A percentile compares a stretch with the other conserved stretches of the same genome.
Evolutionary conservation across 139 green algal genomes (phyloP).

Genomic region (Chlamydomonas incerta): DNA sequence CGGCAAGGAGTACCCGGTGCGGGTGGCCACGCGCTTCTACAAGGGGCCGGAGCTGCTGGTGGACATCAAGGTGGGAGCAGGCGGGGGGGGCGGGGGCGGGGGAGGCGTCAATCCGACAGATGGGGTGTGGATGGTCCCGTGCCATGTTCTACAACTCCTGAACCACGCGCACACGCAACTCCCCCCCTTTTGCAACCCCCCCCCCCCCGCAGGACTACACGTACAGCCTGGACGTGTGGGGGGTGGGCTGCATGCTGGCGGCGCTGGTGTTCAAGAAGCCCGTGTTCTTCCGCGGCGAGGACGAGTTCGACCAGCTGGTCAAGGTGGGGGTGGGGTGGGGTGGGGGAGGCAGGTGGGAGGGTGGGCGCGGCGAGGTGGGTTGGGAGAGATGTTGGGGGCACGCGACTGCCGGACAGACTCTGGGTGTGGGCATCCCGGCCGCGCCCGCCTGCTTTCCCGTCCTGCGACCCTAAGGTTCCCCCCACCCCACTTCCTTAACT

Average conservation of each 20-base stretch:
- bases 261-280: conserved; percentile 96
- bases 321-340: conserved; percentile 62
- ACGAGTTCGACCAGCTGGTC: conserved; percentile 99
- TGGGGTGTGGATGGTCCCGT: too few relatives aligned
- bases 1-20: conserved; percentile 82
- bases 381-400: neutral
- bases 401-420: too few relatives aligned
- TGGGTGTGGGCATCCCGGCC: too few relatives aligned
- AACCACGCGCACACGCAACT: neutral
- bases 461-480: too few relatives aligned
- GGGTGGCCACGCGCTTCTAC: conserved; percentile 89
- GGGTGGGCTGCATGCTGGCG: conserved; percentile 87
- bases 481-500: too few relatives aligned
- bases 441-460: too few relatives aligned
- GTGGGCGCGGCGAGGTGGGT: too few relatives aligned
- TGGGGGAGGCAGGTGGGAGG: too few relatives aligned
- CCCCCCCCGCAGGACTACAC: conserved; percentile 68
- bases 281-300: conserved; percentile 89
- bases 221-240: conserved; percentile 97
- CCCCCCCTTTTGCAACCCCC: neutral
- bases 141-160: too few relatives aligned
- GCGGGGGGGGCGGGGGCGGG: too few relatives aligned
- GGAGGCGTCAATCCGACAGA: too few relatives aligned
- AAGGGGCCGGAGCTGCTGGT: conserved; percentile 99
- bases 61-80: conserved; percentile 69